Conservation (phyloP, 2,329 filamentous ascomycete species). For the Cladophialophora yegresii region DNA sequence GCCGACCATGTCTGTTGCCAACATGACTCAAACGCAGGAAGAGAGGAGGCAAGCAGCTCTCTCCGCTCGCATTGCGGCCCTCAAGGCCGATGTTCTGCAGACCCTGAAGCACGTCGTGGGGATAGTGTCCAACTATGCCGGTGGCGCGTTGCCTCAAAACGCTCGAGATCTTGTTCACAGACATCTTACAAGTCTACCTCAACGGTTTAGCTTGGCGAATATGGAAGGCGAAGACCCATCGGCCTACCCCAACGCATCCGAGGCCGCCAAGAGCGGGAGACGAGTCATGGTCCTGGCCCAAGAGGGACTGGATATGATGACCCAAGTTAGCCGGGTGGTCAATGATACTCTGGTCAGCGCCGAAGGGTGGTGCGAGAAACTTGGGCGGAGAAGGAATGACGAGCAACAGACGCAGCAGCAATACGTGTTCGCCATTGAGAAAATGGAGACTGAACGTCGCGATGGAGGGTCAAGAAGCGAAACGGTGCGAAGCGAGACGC, state of each 20-base stretch:
- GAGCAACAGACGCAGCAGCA: slow-evolving; percentile 20
- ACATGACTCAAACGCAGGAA: slow-evolving; percentile 38
- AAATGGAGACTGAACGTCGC: slow-evolving; percentile 11
- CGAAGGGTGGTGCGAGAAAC: slow-evolving; percentile 82
- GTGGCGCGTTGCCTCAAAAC: slow-evolving; percentile 88
- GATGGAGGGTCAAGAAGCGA: slow-evolving; percentile 12
- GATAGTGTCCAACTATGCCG: slow-evolving; percentile 84
- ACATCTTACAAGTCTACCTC: slow-evolving; percentile 80
- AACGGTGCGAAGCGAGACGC: slow-evolving; percentile 11
- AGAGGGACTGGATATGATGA: slow-evolving; percentile 92
- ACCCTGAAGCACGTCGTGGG: slow-evolving; percentile 79
- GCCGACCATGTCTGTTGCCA: slow-evolving; percentile 35
- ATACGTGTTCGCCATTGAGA: slow-evolving; percentile 7
- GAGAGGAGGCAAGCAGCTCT: slow-evolving; percentile 55
- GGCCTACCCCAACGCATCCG: slow-evolving; percentile 50
- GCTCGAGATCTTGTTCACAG: slow-evolving; percentile 78
- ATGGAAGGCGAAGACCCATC: slow-evolving; percentile 48
- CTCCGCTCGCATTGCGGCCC: slow-evolving; percentile 62
- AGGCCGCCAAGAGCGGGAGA: slow-evolving; percentile 63
- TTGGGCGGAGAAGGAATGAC: slow-evolving; percentile 57
- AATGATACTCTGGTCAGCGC: slow-evolving; percentile 88
- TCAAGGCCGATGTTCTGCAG: slow-evolving; percentile 72
- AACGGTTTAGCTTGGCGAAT: slow-evolving; percentile 75
- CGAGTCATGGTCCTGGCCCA: slow-evolving; percentile 81
- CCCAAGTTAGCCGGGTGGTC: slow-evolving; percentile 82